Base-by-base conservation (phyloP, 352 stramenopile species). In the Phytophthora idaei region DNA sequence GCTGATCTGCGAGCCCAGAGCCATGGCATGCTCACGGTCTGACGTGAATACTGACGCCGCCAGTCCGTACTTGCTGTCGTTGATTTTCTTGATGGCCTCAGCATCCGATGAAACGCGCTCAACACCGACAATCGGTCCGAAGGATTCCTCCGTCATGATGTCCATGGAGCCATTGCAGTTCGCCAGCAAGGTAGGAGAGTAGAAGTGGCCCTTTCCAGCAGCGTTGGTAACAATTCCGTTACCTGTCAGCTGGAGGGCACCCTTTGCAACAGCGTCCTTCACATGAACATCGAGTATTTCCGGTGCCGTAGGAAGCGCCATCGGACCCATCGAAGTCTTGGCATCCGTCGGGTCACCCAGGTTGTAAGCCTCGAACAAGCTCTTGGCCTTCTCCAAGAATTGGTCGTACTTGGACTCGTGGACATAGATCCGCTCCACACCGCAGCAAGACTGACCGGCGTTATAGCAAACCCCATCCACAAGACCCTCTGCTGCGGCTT, bases 401-500 rank as follows among this genome's bases (percentile, higher is more conserved):
- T 76, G 60, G 64, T 96, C 82, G 69, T 94, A 93, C 58, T 93
- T 85, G 47, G 67, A 71, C 51, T 89, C 80, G 58, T 96, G 87
- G 36, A 96, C 89, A 61, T 93, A 96, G 57, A 94, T 90, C 44
- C 89, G 78, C 71, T 96, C 89, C 48, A 93, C 77, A 55, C 77
- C 84, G 59, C 87, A 94, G 74, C 89, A 95, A 34, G 85, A 93
- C 74, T 96, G 89, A 17, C 89, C 89, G 3, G 87, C 81, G 65
- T 95, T 95, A 71, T 91, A 95, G 72, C 89, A 90, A 55, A 81
- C 86, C 32, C 87, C 85, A 57, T 94, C 89, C 17, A 92, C 81
- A n/a, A 94, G 68, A 17, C 78, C 74, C 36, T 90, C 85, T 3
- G 82, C 89, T 10, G 87, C 87, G 6, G 78, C 68, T 60, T 80